Evolutionary conservation across 345 rosid genomes (phyloP).

Genomic region (Gossypium longicalyx): DNA sequence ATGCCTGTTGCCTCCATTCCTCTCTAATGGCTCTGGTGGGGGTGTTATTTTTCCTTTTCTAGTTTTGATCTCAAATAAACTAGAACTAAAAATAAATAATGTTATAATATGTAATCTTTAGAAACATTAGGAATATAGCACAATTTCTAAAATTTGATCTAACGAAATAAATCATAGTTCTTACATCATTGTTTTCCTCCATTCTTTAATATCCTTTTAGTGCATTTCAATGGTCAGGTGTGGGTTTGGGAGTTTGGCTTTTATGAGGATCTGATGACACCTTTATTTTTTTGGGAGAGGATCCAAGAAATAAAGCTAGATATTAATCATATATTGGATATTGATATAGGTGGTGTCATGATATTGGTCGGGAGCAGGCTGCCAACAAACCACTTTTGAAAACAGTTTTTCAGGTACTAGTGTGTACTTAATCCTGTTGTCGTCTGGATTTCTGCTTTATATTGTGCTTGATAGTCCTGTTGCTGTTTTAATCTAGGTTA

Average conservation of each 20-base stretch:
- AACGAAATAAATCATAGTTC: not conserved
- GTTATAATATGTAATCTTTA: not conserved
- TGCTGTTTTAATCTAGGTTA: constrained; percentile 50
- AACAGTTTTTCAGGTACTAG: constrained; percentile 81
- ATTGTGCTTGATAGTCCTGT: constrained; percentile 10
- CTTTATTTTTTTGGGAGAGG: not conserved
- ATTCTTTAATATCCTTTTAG: constrained; percentile 4
- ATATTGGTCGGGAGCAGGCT: constrained; percentile 92
- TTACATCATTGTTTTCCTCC: not conserved
- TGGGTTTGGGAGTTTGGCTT: not conserved
- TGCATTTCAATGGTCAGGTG: not conserved
- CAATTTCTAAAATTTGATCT: not conserved
- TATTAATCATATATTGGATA: constrained; percentile 20
- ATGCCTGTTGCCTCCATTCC: not conserved
- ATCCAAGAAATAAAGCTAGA: constrained; percentile 4
- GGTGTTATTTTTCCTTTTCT: not conserved
- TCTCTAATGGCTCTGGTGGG: not conserved
- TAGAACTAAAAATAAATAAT: not conserved
- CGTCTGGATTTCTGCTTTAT: constrained; percentile 9
- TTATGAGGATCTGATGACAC: not conserved
- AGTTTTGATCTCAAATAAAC: not conserved
- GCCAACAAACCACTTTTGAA: constrained; percentile 86
- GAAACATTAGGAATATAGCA: not conserved
- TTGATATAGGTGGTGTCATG: constrained; percentile 77
- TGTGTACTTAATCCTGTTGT: not conserved